Base-by-base conservation (phyloP, 2,329 filamentous ascomycete genomes). In the Teratosphaeria pseudoeucalypti region DNA sequence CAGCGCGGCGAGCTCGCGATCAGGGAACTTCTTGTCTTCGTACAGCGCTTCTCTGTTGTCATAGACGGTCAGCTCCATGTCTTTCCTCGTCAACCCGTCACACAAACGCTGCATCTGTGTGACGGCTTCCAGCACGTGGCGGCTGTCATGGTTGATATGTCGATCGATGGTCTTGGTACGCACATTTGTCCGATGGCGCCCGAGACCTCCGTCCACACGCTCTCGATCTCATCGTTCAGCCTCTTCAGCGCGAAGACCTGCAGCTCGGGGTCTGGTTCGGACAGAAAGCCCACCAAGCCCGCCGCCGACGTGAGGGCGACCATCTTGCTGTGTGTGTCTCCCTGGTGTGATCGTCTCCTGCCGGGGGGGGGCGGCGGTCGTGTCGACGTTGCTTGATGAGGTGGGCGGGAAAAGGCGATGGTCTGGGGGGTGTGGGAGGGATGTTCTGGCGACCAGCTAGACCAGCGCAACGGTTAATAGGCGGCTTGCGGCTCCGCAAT, bases 181-280 rank as follows among this genome's bases (percentile, higher is more conserved):
- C 82, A 96, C 92, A 99, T 96, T 77, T 96, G 87, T 71, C 88
- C 91, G 71, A 99, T 84, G 61, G 90, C 88, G 60, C 88, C 90
- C 57, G 94, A 92, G 64, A 99, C 92, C 77, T 99, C 94, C 63
- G 92, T 95, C 94, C 94, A 99, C 67, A 99, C 85, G 64, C 92
- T 88, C 75, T 97, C 92, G 70, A 99, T 95, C 72, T 97, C 89
- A 69, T 94, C 89, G 77, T 99, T 96, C 71, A 99, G 84, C 67
- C 90, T 92, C 78, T 96, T 89, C 67, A 99, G 82, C 66, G 94
- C 94, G 74, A 96, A 99, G 68, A 92, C 85, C 81, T 91, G 92
- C 76, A 99, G 86, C 76, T 95, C 90, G 60, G 89, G 84, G 77
- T 97, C 94, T 69, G 95, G 91, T 74, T 99, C 94, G 67, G 90